Evolutionary conservation across 805 yeast species (phyloP), one percentile per base, ranked within the genome.

Genomic region (Kluyveromyces wickerhamii): DNA sequence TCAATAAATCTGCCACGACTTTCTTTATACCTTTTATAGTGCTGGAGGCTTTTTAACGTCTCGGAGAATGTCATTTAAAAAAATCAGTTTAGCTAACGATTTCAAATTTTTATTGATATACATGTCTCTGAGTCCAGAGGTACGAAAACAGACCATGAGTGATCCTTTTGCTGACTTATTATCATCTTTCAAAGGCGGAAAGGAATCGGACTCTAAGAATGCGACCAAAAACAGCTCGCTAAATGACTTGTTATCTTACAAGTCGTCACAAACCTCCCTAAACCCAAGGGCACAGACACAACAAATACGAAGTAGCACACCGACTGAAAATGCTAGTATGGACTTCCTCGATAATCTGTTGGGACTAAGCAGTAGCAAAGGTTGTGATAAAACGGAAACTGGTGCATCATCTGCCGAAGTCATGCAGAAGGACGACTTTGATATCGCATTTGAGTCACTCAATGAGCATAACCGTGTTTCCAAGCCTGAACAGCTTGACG

Each of bases 131-230:
- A n/a, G n/a, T n/a, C n/a, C n/a, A n/a, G n/a, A n/a, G n/a, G n/a
- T 20, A 16, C 11, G n/a, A 15, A 16, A 24, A 7, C 10, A 8
- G 14, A 10, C 16, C 20, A 41, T 41, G 42, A 17, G 48, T n/a
- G 72, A 67, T 42, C 57, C 67, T 15, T 68, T 68, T 60, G 72
- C 72, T 2, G 60, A 63, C 41, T 51, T 68, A 18, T 48, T 68
- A 35, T 47, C 52, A 19, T 49, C 60, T 7, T 58, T 59, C 15
- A 49, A 53, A 29, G 43, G 44, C 5, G 44, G 35, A 10, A 21
- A 28, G 8, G 16, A 4, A n/a, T 12, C 33, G 4, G 5, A 12
- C 13, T 16, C 13, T 6, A 7, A 5, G 7, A 14, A 10, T 21
- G 13, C 12, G 5, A 28, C 16, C 3, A 21, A 30, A 18, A 30